Evolutionary conservation across 2,329 filamentous ascomycete species (phyloP), one percentile per base, ranked within the genome.

Genomic region (Zymoseptoria crescenta): DNA sequence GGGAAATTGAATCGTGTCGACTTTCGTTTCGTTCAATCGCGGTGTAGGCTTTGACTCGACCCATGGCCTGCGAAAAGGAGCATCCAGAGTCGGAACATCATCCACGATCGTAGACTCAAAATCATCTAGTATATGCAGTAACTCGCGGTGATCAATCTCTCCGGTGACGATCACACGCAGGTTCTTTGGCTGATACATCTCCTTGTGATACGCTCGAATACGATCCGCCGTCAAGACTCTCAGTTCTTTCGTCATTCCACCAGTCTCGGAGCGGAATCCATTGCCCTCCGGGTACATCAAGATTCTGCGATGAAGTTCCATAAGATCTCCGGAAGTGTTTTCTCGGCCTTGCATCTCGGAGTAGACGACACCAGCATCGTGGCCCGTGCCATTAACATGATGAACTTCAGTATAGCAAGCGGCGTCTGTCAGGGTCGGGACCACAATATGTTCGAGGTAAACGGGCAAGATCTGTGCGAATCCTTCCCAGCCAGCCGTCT

Each of bases 171-270:
- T 83, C 28, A 99, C 77, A 64, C 92, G 95, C 60, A 99, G 79
- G 69, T 99, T 99, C 72, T 92, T 93, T 2, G 94, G 94, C 72
- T 97, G 93, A 70, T 99, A 99, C 93, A 99, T 97, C 64, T 92
- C 89, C 62, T 86, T 86, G 74, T 99, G 94, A 69, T 97, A 99
- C 59, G 87, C 85, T n/a, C 94, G 87, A 65, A 99, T 99, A 48
- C 91, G 86, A 56, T 96, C 88, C 1, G 91, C 86, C 0, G 91
- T 94, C 52, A 99, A 78, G 2, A 91, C 85, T 49, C 94, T 86
- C 54, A 99, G 80, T 35, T 91, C 88, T 68, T 96, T 90, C 78
- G 95, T 95, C 87, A 96, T 91, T 13, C 94, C 94, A 10, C 94
- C 94, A n/a, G 94, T 99, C 75, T 99, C 94, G 67, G 96, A 97